These are phyloP conservation scores for Ramalina intermedia DNA, from an alignment of 495 filamentous ascomycete genomes.

Conservation along the genomic window DNA sequence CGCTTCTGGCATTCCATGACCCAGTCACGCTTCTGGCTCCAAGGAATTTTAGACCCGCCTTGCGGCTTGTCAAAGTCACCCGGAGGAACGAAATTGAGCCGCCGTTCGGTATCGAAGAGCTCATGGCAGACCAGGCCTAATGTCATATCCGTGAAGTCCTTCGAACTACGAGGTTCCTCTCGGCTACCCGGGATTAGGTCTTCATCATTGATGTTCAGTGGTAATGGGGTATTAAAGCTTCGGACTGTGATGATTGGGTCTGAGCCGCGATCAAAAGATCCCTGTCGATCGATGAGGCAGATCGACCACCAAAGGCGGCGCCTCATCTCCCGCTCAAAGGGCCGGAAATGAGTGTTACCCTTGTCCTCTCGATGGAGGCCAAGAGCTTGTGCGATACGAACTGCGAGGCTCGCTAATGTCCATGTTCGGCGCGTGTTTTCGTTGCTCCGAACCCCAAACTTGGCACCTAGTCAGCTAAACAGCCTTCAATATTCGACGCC, in stretches of 20 bases:
- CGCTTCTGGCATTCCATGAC: background rate
- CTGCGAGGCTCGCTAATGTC: slow-evolving; percentile 22
- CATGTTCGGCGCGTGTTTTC: slow-evolving; percentile 23
- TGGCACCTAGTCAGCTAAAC: background rate
- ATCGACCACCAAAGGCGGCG: slow-evolving; percentile 67
- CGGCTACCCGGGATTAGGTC: background rate
- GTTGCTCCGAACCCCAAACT: background rate
- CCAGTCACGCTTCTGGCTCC: background rate
- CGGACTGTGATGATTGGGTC: slow-evolving; percentile 48
- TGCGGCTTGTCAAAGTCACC: background rate
- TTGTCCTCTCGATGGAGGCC: slow-evolving; percentile 40
- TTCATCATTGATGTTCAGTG: slow-evolving; percentile 31
- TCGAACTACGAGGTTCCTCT: background rate
- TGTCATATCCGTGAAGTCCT: slow-evolving; percentile 7
- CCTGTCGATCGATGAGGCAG: slow-evolving; percentile 53
- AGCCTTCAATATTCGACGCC: background rate
- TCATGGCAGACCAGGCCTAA: slow-evolving; percentile 5
- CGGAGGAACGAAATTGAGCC: background rate
- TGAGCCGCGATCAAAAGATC: slow-evolving; percentile 58
- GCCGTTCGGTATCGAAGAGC: background rate
- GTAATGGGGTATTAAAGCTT: slow-evolving; percentile 45
- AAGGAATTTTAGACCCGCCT: background rate
- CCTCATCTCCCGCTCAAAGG: slow-evolving; percentile 47
- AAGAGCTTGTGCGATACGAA: slow-evolving; percentile 52
- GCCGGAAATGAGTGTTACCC: slow-evolving; percentile 15